These are phyloP conservation scores for Coniophora puteana DNA, from an alignment of 1,284 basidiomycete species.

Conservation along the genomic window DNA sequence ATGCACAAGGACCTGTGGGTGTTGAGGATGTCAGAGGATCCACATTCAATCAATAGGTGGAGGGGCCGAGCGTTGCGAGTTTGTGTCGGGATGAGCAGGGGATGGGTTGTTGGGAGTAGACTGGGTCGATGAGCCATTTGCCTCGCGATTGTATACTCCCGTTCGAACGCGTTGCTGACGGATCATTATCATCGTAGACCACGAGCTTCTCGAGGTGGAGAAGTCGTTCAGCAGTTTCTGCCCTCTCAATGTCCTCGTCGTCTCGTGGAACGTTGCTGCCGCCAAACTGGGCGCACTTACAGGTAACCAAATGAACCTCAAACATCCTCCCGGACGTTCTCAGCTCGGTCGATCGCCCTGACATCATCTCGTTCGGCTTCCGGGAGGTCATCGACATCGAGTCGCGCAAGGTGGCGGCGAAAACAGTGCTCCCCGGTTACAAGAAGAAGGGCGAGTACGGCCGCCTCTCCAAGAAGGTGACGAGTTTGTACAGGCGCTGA, in stretches of 20 bases:
- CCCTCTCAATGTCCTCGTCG: conserved; percentile 72
- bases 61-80: conserved; percentile 71
- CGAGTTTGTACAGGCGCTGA: conserved; percentile 85
- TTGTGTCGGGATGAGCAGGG: conserved; percentile 80
- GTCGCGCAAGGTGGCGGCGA: conserved; percentile 86
- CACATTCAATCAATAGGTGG: conserved; percentile 64
- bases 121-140: conserved; percentile 71
- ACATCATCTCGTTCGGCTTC: conserved; percentile 91
- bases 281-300: conserved; percentile 75
- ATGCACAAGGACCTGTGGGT: conserved; percentile 83
- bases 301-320: conserved; percentile 58
- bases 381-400: conserved; percentile 97
- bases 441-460: conserved; percentile 65
- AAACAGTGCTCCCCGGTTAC: conserved; percentile 75
- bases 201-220: conserved; percentile 74
- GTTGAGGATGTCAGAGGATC: conserved; percentile 66
- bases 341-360: conserved; percentile 68
- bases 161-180: conserved; percentile 5
- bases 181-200: conserved; percentile 44
- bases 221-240: conserved; percentile 78
- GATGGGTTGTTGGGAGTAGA: conserved; percentile 85
- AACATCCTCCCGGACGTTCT: conserved; percentile 74
- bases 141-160: conserved; percentile 2
- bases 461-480: conserved; percentile 75
- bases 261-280: conserved; percentile 94